Percentiles rank a stretch among this genome's conserved stretches.
Conservation (phyloP, 2,329 filamentous ascomycete species). For the Macroventuria anomochaeta region DNA sequence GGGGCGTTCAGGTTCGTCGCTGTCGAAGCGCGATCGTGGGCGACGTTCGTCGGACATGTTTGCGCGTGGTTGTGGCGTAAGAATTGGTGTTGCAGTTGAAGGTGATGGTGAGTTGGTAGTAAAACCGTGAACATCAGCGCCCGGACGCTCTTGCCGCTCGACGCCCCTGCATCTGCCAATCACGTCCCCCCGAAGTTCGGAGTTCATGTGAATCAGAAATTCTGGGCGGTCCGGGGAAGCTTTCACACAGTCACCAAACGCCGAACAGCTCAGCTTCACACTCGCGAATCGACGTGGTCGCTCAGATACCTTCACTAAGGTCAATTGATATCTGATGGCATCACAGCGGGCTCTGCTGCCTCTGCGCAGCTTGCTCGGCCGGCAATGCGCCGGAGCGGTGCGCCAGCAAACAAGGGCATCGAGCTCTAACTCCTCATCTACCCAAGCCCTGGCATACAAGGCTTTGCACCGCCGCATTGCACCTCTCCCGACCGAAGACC, state of each 20-base stretch:
- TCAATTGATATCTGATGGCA: constrained; percentile 47
- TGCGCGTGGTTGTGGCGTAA: constrained; percentile 6
- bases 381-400: constrained; percentile 35
- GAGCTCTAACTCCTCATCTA: constrained; percentile 66
- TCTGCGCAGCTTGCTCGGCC: constrained; percentile 41
- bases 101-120: too few relatives aligned
- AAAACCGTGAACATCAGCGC: too few relatives aligned
- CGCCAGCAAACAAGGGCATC: constrained; percentile 47
- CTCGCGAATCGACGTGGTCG: constrained; percentile 1
- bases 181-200: constrained; percentile 11
- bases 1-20: constrained; percentile 75
- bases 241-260: constrained; percentile 3
- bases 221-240: constrained; percentile 15
- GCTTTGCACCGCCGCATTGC: constrained; percentile 89
- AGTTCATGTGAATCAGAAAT: constrained; percentile 14
- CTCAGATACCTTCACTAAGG: constrained; percentile 31
- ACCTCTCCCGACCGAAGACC: constrained; percentile 77
- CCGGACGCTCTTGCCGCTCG: background rate
- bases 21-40: constrained; percentile 94
- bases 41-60: constrained; percentile 80
- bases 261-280: background rate
- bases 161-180: constrained; percentile 8
- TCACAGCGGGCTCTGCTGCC: constrained; percentile 51
- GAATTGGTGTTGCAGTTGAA: constrained; percentile 3
- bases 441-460: constrained; percentile 96